Base-by-base conservation (phyloP, 2,329 filamentous ascomycete species). In the Colletotrichum plurivorum region DNA sequence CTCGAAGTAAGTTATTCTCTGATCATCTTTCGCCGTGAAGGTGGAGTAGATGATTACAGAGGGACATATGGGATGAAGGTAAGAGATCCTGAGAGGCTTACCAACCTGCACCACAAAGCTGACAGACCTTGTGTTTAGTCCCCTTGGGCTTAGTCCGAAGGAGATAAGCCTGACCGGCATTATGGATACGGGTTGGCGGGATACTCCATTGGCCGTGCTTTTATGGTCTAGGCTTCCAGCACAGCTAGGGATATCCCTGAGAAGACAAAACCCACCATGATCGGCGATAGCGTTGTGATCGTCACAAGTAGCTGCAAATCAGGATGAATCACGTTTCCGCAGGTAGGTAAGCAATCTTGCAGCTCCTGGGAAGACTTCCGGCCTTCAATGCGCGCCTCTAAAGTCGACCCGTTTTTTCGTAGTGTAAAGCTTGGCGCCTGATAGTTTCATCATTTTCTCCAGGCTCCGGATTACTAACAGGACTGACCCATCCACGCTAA, bases 401-500 rank as follows among this genome's bases (percentile, higher is more conserved):
- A 25, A 25, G 22, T 25, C 22, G 22, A 25, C 22, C 4, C 4
- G 22, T 4, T 25, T 25, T 5, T 25, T 5, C 22, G 22, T 25
- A 25, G 22, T 25, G 22, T 25, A 3, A 15, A 63, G 60, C n/a
- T 56, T 9, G 60, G 60, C 10, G 18, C 56, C 2, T 15, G 43
- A 20, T 13, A 56, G 55, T 18, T 22, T 63, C 43, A 46, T 63
- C 20, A 15, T 55, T 5, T 5, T 27, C 22, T 16, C 39, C 22
- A 16, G 52, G 43, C 15, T 49, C 60, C 4, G 52, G 55, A 10
- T n/a, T 63, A 9, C 27, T 56, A 5, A 63, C 52, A 36, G 52
- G 56, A 18, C 43, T 63, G 8, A 52, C 60, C 27, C 60, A 63
- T 39, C 60, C 60, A n/a, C 51, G 60, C 2, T 52, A 63, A 18